These are phyloP conservation scores for Orobanche coerulescens DNA, from an alignment of 257 asterid genomes.

Conservation along the genomic window DNA sequence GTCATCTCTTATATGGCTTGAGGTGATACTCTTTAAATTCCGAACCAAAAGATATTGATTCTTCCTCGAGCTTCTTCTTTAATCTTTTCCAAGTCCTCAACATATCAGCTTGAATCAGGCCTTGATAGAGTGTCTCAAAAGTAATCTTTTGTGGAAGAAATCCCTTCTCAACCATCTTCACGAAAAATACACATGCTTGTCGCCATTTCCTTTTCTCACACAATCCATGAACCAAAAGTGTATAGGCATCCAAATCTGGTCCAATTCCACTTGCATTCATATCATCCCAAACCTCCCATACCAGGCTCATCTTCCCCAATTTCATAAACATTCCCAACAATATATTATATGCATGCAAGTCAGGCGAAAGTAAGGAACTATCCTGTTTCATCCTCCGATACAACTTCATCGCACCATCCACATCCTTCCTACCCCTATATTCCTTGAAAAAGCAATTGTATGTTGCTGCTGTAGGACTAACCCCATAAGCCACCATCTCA, in stretches of 20 bases:
- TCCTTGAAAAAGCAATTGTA: constrained; percentile 76
- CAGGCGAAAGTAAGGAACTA: constrained; percentile 39
- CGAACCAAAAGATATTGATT: constrained; percentile 57
- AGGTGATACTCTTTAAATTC: constrained; percentile 68
- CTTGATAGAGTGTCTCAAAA: constrained; percentile 70
- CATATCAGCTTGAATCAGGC: constrained; percentile 84
- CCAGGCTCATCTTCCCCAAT: constrained; percentile 42
- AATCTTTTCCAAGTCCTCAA: constrained; percentile 83
- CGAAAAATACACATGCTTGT: constrained; percentile 58
- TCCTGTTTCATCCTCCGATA: constrained; percentile 64
- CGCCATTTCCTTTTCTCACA: constrained; percentile 67
- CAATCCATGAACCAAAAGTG: constrained; percentile 61
- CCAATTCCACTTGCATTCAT: constrained; percentile 52
- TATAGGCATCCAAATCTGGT: constrained; percentile 78
- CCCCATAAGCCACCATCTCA: constrained; percentile 57
- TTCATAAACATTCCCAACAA: constrained; percentile 59
- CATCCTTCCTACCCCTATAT: constrained; percentile 71
- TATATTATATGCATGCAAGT: constrained; percentile 60
- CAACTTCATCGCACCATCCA: constrained; percentile 55
- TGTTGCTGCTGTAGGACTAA: constrained; percentile 58
- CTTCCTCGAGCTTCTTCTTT: constrained; percentile 84
- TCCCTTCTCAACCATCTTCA: constrained; percentile 90
- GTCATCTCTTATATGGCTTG: constrained; percentile 65
- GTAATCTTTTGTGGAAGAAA: constrained; percentile 76
- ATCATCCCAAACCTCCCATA: constrained; percentile 75